Evolutionary conservation across 495 filamentous ascomycete genomes (phyloP).

Genomic region (Tuber microsphaerosporum): DNA sequence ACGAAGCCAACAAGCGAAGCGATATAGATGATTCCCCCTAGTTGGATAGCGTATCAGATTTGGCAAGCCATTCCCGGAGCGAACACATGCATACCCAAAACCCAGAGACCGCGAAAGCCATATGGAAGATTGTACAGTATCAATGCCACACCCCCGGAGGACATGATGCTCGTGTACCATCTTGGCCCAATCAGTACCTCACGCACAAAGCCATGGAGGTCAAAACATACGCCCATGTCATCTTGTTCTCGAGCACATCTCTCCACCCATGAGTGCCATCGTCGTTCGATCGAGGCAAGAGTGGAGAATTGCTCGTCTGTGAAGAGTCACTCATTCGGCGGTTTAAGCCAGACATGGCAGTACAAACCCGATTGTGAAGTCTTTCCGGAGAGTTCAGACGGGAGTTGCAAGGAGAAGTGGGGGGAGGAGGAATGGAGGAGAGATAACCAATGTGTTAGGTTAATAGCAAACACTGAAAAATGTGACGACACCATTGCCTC

Average conservation of each 20-base stretch:
- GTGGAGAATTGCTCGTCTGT: slow-evolving; percentile 23
- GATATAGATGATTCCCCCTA: slow-evolving; percentile 34
- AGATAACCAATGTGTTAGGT: not conserved
- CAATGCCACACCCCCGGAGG: slow-evolving; percentile 35
- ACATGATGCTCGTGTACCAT: slow-evolving; percentile 37
- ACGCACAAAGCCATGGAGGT: not conserved
- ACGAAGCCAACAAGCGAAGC: slow-evolving; percentile 33
- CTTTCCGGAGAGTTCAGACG: not conserved
- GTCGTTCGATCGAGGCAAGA: slow-evolving; percentile 19
- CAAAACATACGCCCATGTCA: slow-evolving; percentile 41
- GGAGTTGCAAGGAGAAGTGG: not conserved
- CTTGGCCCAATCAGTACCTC: slow-evolving; percentile 20
- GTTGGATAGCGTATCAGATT: slow-evolving; percentile 13
- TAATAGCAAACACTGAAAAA: not conserved
- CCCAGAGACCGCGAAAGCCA: slow-evolving; percentile 25
- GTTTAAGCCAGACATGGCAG: not conserved
- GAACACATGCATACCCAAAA: slow-evolving; percentile 27
- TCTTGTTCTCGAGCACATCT: slow-evolving; percentile 39
- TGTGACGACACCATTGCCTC: not conserved
- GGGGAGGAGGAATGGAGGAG: not conserved
- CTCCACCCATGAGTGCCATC: slow-evolving; percentile 33
- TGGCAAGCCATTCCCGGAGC: not conserved
- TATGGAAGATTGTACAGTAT: slow-evolving; percentile 35
- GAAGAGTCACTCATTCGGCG: slow-evolving; percentile 23
- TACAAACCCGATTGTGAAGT: not conserved